These are phyloP conservation scores for Acaromyces ingoldii DNA, from an alignment of 1,284 basidiomycete genomes.

Conservation along the genomic window DNA sequence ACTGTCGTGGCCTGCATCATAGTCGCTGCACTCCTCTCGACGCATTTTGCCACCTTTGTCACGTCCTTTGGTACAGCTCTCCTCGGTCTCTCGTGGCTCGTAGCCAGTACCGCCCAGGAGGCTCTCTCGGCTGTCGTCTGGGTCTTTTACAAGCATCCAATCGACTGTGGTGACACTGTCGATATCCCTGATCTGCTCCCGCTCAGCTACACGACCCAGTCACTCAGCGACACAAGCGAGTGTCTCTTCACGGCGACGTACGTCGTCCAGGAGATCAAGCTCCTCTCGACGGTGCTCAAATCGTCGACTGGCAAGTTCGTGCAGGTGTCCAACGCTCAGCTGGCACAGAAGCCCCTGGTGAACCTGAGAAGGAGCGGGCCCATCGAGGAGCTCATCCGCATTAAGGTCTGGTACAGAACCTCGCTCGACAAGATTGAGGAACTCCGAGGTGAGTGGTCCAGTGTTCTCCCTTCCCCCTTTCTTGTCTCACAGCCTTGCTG, in stretches of 20 bases:
- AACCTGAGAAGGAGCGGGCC: conserved; percentile 66
- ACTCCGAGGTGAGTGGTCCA: conserved; percentile 67
- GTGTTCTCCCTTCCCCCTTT: no score
- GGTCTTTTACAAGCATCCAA: conserved; percentile 76
- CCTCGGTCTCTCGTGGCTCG: conserved; percentile 82
- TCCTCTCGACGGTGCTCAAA: conserved; percentile 63
- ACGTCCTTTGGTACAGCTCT: conserved; percentile 76
- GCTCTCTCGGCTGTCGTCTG: conserved; percentile 74
- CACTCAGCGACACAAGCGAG: no score
- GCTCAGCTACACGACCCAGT: not conserved
- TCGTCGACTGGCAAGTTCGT: conserved; percentile 21
- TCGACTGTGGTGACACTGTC: conserved; percentile 80
- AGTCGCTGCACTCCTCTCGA: conserved; percentile 57
- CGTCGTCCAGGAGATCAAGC: conserved; percentile 33
- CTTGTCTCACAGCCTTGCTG: no score
- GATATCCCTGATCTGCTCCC: conserved; percentile 52
- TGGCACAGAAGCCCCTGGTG: conserved; percentile 57
- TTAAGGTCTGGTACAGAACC: conserved; percentile 75
- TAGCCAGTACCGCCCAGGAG: conserved; percentile 65
- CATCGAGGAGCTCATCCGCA: conserved; percentile 72
- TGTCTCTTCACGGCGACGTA: no score
- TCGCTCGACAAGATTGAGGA: conserved; percentile 75
- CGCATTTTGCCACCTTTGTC: conserved; percentile 67
- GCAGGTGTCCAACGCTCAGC: conserved; percentile 23
- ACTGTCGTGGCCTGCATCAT: conserved; percentile 67